phyloP scores from a whole-genome alignment of 129 eudicot genomes.

The Oenanthe sinensis region DNA sequence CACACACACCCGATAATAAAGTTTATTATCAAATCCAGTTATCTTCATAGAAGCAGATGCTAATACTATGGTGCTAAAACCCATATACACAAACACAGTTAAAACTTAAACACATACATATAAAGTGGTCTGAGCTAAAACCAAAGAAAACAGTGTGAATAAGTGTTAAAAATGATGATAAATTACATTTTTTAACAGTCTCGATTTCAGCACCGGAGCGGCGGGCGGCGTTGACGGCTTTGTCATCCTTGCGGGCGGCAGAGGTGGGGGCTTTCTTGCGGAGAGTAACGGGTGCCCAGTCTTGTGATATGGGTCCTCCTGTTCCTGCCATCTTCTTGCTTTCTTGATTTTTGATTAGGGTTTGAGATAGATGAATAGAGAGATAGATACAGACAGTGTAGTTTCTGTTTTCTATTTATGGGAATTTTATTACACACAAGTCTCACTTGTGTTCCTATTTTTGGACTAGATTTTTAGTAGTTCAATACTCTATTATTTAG shows the following conservation, averaged over 20 bases:
- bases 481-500: too few species aligned
- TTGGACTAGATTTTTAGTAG: too few species aligned
- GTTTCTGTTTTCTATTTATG: too few species aligned
- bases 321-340: slow-evolving; percentile 35
- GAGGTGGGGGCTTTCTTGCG: slow-evolving; percentile 93
- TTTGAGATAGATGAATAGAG: background rate
- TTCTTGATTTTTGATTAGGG: background rate
- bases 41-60: too few species aligned
- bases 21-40: too few species aligned
- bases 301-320: slow-evolving; percentile 40
- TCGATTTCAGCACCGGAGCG: slow-evolving; percentile 98
- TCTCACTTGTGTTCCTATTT: too few species aligned
- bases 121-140: background rate
- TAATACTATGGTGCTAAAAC: too few species aligned
- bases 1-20: background rate
- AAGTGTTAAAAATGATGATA: too few species aligned
- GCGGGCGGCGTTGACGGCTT: slow-evolving; percentile 98
- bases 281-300: slow-evolving; percentile 91
- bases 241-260: slow-evolving; percentile 90
- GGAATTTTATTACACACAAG: too few species aligned
- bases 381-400: background rate
- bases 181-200: slow-evolving; percentile 50
- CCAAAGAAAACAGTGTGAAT: background rate
- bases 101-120: too few species aligned
- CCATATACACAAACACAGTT: background rate